phyloP scores from a whole-genome alignment of 176 grass and related monocot species.

The Coix lacrymajobi region DNA sequence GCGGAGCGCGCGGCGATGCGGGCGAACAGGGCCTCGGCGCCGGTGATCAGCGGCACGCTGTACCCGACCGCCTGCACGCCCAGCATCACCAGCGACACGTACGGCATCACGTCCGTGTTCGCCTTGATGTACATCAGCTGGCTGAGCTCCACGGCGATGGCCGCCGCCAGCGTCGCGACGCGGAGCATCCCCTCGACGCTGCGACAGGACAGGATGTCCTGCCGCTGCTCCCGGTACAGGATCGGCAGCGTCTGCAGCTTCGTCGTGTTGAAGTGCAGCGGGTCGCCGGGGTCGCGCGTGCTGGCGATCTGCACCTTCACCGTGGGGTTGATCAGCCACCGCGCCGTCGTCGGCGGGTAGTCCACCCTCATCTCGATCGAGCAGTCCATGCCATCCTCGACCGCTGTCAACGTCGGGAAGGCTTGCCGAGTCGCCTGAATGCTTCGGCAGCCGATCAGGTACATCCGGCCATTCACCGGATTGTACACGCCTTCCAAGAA shows the following conservation, averaged over 20 bases:
- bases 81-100: constrained; percentile 74
- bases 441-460: constrained; percentile 76
- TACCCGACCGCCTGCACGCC: constrained; percentile 80
- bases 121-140: constrained; percentile 78
- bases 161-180: constrained; percentile 51
- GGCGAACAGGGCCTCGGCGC: constrained; percentile 76
- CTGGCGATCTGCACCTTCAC: constrained; percentile 57
- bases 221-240: constrained; percentile 52
- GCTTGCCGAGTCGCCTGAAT: constrained; percentile 33
- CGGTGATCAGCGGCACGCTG: constrained; percentile 79
- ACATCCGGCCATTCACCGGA: constrained; percentile 67
- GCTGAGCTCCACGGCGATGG: constrained; percentile 47
- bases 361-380: constrained; percentile 75
- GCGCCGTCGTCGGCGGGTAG: constrained; percentile 79
- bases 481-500: constrained; percentile 89
- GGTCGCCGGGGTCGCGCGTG: constrained; percentile 43
- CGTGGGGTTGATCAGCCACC: constrained; percentile 75
- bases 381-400: constrained; percentile 72
- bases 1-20: constrained; percentile 37
- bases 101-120: constrained; percentile 50
- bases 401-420: constrained; percentile 11
- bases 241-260: constrained; percentile 78
- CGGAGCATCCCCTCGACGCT: constrained; percentile 81
- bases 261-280: constrained; percentile 46
- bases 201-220: constrained; percentile 74